phyloP scores from a whole-genome alignment of 441 rosid species.

The Arabidopsis hybrid region DNA sequence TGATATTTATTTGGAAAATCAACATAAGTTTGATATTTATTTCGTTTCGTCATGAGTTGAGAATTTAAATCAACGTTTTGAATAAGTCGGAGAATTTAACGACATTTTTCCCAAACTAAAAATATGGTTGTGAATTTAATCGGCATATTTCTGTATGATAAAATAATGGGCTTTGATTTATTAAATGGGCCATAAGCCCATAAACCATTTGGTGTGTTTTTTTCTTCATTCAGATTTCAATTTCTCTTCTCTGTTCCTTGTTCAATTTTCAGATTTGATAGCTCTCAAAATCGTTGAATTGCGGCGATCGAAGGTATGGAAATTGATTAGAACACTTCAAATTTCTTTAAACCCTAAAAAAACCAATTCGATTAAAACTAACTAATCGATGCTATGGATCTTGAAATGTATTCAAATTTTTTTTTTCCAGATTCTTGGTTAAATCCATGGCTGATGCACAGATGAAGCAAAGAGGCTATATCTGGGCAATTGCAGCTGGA shows the following conservation, averaged over 20 bases:
- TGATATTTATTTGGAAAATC: no score
- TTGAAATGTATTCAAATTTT: not conserved
- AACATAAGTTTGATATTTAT: no score
- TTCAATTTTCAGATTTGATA: constrained; percentile 18
- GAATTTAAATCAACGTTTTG: no score
- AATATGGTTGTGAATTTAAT: no score
- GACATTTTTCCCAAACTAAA: no score
- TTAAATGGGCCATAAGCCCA: no score
- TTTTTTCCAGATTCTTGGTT: not conserved
- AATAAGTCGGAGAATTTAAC: no score
- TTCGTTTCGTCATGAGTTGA: no score
- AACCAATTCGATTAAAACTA: not conserved
- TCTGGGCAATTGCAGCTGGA: constrained; percentile 79
- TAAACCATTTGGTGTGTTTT: no score
- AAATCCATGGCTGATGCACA: constrained; percentile 37
- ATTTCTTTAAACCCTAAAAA: not conserved
- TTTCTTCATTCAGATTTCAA: no score
- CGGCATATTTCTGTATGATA: no score
- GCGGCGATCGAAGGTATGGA: not conserved
- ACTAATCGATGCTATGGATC: not conserved
- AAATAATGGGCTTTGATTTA: no score
- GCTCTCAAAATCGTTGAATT: not conserved
- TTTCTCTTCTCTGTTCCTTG: not conserved
- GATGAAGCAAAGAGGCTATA: constrained; percentile 58
- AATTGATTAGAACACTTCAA: not conserved